Percentiles rank a stretch among this genome's conserved stretches.
Conservation (phyloP, 331 rosid species). For the Spiraea crenata region DNA sequence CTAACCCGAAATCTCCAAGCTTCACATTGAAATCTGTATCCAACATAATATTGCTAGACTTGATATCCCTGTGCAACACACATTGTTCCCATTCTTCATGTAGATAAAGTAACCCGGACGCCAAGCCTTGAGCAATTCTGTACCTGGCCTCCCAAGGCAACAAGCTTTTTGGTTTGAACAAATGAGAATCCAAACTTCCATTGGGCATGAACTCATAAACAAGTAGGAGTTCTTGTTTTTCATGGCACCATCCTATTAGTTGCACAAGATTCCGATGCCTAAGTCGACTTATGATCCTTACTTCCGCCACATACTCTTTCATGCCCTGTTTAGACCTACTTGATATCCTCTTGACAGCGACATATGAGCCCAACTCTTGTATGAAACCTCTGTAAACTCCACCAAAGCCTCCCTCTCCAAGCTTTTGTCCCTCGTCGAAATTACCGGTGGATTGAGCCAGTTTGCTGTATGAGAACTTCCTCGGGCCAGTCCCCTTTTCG, state of each 20-base stretch:
- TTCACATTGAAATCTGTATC: not conserved
- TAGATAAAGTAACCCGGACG: not conserved
- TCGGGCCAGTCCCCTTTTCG: not conserved
- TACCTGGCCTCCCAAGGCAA: not conserved
- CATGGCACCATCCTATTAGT: not conserved
- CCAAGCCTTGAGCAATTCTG: constrained; percentile 10
- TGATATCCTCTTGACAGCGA: not conserved
- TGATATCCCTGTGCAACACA: constrained; percentile 8
- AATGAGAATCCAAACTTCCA: not conserved
- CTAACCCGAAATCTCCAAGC: constrained; percentile 16
- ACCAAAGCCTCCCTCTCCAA: constrained; percentile 15
- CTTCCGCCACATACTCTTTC: not conserved
- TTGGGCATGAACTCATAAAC: not conserved
- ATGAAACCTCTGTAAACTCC: not conserved
- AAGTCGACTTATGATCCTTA: not conserved
- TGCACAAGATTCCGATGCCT: not conserved
- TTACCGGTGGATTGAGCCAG: not conserved
- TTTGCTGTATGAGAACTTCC: constrained; percentile 1
- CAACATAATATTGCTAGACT: constrained; percentile 8
- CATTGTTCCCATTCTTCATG: constrained; percentile 9
- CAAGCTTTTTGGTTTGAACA: not conserved
- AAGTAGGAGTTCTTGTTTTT: not conserved
- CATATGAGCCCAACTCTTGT: not conserved
- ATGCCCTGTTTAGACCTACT: not conserved
- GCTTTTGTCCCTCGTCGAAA: constrained; percentile 12